These are phyloP conservation scores for Tetraselmis chui DNA, from an alignment of 139 green algal genomes.

Conservation along the genomic window DNA sequence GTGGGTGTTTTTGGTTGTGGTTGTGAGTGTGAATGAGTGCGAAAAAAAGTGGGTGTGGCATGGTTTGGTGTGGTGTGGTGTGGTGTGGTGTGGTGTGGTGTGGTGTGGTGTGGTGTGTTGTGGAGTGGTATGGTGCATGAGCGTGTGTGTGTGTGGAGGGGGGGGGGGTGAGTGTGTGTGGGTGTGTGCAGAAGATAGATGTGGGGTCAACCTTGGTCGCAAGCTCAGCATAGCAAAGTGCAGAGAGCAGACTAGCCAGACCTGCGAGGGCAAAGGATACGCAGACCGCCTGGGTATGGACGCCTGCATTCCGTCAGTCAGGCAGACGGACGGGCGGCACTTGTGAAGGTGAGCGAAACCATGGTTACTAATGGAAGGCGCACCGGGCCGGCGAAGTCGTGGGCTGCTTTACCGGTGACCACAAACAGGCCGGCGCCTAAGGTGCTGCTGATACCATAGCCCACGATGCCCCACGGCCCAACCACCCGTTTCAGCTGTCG, in stretches of 20 bases:
- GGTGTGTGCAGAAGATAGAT: background rate
- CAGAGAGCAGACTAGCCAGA: conserved; percentile 8
- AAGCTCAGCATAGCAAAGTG: conserved; percentile 14
- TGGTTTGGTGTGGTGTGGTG: too few relatives aligned
- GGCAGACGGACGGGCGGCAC: background rate
- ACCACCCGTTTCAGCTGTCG: background rate
- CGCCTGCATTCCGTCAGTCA: too few relatives aligned
- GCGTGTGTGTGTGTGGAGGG: background rate
- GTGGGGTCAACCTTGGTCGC: background rate
- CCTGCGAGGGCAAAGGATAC: conserved; percentile 6
- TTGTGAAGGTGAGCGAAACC: too few relatives aligned
- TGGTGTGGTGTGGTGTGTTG: too few relatives aligned
- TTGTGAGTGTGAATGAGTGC: too few relatives aligned
- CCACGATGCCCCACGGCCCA: conserved; percentile 2
- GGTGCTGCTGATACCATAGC: conserved; percentile 7
- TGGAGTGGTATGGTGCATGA: background rate
- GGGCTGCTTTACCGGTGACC: conserved; percentile 5
- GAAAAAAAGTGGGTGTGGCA: too few relatives aligned
- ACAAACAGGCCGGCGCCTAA: conserved; percentile 15
- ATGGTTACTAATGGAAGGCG: too few relatives aligned
- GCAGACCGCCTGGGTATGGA: background rate
- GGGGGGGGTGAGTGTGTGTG: background rate
- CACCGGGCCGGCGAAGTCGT: conserved; percentile 1
- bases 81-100: too few relatives aligned
- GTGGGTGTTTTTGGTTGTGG: too few relatives aligned